Evolutionary conservation across 371 early-diverging fungal species (phyloP).

Genomic region (Lichtheimia corymbifera): DNA sequence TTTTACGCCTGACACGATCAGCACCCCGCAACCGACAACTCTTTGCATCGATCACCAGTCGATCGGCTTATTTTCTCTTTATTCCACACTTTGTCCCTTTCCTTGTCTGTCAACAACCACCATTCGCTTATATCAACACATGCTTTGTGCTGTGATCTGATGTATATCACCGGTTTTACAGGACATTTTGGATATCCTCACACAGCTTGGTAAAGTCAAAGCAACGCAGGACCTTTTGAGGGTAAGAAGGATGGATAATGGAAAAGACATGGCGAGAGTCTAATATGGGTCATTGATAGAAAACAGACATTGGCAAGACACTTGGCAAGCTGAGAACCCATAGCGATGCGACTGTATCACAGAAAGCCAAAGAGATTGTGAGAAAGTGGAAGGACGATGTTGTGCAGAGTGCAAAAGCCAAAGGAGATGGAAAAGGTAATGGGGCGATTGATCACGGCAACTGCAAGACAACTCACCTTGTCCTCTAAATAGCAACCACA

Average conservation of each 20-base stretch:
- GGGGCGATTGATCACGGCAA: neutral
- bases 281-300: slow-evolving; percentile 26
- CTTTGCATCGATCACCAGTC: too few relatives aligned
- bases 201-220: slow-evolving; percentile 23
- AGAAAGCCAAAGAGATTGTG: slow-evolving; percentile 69
- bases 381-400: slow-evolving; percentile 84
- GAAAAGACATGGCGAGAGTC: neutral
- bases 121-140: too few relatives aligned
- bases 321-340: slow-evolving; percentile 72
- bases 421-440: slow-evolving; percentile 15
- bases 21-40: too few relatives aligned
- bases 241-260: slow-evolving; percentile 16
- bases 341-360: slow-evolving; percentile 57
- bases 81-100: neutral
- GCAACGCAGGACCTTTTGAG: slow-evolving; percentile 34
- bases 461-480: neutral
- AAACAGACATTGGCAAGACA: slow-evolving; percentile 77
- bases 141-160: slow-evolving; percentile 2
- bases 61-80: neutral
- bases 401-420: slow-evolving; percentile 11
- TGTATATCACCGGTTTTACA: slow-evolving; percentile 3
- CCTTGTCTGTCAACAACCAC: neutral
- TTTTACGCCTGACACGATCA: neutral
- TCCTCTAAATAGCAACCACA: neutral
- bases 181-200: slow-evolving; percentile 32